A percentile compares a stretch with the other conserved stretches of the same genome.
These are phyloP conservation scores for Sporobolomyces pararoseus DNA, from an alignment of 768 basidiomycete genomes.

Conservation along the genomic window DNA sequence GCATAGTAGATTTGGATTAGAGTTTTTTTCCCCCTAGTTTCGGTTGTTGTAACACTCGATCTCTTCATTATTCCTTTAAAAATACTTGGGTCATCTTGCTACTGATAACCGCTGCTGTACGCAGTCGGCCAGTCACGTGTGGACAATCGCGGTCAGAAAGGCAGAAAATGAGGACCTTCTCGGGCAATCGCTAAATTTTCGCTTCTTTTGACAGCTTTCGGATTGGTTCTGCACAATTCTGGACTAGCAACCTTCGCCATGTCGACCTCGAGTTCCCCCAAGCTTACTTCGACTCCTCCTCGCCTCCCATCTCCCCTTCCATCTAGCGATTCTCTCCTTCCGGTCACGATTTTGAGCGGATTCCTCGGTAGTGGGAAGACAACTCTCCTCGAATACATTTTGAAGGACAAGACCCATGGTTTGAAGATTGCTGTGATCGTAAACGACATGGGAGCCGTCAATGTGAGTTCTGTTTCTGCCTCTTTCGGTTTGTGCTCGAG, in stretches of 20 bases:
- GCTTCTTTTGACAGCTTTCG: too few species aligned
- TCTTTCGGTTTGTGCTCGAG: too few species aligned
- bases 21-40: not conserved
- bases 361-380: slow-evolving; percentile 49
- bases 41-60: slow-evolving; percentile 16
- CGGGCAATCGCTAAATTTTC: too few species aligned
- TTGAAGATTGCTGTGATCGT: slow-evolving; percentile 47
- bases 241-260: slow-evolving; percentile 1
- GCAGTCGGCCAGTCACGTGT: too few species aligned
- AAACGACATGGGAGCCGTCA: slow-evolving; percentile 49
- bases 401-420: slow-evolving; percentile 45
- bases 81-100: too few species aligned
- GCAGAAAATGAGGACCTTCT: too few species aligned
- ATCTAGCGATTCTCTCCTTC: slow-evolving; percentile 43
- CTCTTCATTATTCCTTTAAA: not conserved
- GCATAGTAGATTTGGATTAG: not conserved
- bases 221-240: too few species aligned
- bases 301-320: not conserved
- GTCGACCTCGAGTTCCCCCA: not conserved
- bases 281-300: slow-evolving; percentile 9
- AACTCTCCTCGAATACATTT: slow-evolving; percentile 47
- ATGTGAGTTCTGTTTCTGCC: slow-evolving; percentile 38
- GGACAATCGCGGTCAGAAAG: too few species aligned
- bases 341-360: slow-evolving; percentile 48
- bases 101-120: too few species aligned